phyloP scores from a whole-genome alignment of 305 asterid species.

The Solanum hybrid region DNA sequence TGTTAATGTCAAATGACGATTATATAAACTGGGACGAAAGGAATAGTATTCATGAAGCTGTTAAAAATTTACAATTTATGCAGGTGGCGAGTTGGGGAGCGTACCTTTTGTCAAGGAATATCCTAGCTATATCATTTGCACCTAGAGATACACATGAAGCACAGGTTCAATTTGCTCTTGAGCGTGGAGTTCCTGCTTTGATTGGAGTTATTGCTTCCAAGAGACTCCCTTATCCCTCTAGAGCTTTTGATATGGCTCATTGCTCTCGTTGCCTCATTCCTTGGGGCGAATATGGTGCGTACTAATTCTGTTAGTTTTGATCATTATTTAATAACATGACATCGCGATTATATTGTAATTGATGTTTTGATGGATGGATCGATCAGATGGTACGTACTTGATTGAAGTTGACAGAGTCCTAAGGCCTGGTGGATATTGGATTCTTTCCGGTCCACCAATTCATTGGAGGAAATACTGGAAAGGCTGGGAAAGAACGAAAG shows the following conservation, averaged over 20 bases:
- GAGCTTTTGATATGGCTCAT: slow-evolving; percentile 60
- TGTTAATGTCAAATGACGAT: background rate
- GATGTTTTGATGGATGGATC: background rate
- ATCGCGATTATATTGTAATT: background rate
- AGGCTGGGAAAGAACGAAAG: slow-evolving; percentile 44
- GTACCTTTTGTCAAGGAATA: slow-evolving; percentile 47
- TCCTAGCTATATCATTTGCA: slow-evolving; percentile 51
- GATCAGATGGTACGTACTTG: slow-evolving; percentile 40
- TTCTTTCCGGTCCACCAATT: slow-evolving; percentile 56
- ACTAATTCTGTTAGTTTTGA: background rate
- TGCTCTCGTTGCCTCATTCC: slow-evolving; percentile 65
- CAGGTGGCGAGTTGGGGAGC: slow-evolving; percentile 69
- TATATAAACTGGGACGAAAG: background rate
- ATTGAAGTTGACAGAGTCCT: slow-evolving; percentile 46
- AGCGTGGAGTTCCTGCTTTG: slow-evolving; percentile 55
- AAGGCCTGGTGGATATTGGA: slow-evolving; percentile 56
- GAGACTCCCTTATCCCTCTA: slow-evolving; percentile 52
- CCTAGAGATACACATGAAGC: slow-evolving; percentile 58
- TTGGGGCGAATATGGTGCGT: slow-evolving; percentile 44
- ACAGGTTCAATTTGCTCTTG: slow-evolving; percentile 53
- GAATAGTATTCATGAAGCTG: background rate
- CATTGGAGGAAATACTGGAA: slow-evolving; percentile 48
- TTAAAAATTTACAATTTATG: background rate
- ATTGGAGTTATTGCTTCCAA: slow-evolving; percentile 54
- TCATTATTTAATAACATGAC: background rate